phyloP scores from a whole-genome alignment of 148 eudicot genomes.

The Camellia lanceoleosa region DNA sequence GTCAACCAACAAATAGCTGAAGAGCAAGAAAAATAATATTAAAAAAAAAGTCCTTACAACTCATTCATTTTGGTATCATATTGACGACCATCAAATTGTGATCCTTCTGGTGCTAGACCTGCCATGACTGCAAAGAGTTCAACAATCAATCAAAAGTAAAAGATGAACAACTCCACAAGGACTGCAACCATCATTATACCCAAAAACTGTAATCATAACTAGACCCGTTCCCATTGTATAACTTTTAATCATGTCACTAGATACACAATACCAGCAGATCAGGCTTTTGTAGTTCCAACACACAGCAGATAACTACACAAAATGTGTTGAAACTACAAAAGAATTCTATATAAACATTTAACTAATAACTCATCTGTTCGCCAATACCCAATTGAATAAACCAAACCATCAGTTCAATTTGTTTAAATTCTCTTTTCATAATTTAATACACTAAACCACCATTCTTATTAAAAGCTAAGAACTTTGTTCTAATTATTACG shows the following conservation, averaged over 20 bases:
- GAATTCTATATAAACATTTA: neutral
- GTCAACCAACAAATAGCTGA: neutral
- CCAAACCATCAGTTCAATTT: neutral
- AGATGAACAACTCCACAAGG: no score
- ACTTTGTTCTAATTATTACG: neutral
- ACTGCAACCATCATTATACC: neutral
- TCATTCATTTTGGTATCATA: conserved; percentile 33
- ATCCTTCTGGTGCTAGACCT: conserved; percentile 28
- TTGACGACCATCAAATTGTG: conserved; percentile 25
- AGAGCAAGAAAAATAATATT: neutral
- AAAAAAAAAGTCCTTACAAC: conserved; percentile 17
- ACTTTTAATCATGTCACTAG: neutral
- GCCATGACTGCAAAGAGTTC: conserved; percentile 29
- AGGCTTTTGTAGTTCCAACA: neutral
- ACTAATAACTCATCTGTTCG: neutral
- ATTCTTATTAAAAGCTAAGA: neutral
- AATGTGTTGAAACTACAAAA: neutral
- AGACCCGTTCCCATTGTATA: neutral
- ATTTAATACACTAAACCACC: neutral
- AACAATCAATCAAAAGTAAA: neutral
- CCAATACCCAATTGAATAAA: neutral
- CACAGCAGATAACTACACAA: neutral
- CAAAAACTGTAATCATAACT: neutral
- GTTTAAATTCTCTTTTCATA: neutral
- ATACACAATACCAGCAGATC: neutral